Conservation (phyloP, 192 early-diverging fungal genomes). For the Dimargaris cristalligena region DNA sequence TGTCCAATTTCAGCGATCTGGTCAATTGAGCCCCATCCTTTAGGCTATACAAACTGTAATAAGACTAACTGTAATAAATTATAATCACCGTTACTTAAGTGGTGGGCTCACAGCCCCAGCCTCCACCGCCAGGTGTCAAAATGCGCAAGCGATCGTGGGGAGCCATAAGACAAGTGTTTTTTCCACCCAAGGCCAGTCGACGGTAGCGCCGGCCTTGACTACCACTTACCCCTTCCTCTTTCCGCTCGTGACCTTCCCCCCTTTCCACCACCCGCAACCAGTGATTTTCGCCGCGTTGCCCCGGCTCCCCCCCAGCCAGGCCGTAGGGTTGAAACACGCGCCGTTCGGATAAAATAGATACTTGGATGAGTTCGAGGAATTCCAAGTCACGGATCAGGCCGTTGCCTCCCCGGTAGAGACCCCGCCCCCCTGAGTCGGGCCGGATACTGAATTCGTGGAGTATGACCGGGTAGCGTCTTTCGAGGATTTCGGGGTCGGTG, state of each 20-base stretch:
- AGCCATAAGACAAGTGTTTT: conserved; percentile 64
- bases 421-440: conserved; percentile 56
- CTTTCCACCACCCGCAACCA: conserved; percentile 44
- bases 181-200: conserved; percentile 62
- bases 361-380: conserved; percentile 69
- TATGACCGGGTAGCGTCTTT: conserved; percentile 79
- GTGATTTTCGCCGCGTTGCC: conserved; percentile 53
- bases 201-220: conserved; percentile 13
- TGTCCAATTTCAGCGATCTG: no score
- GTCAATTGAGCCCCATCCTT: no score
- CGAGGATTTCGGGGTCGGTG: conserved; percentile 92
- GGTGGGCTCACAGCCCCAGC: conserved; percentile 41
- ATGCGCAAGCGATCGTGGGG: conserved; percentile 72
- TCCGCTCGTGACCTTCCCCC: conserved; percentile 16
- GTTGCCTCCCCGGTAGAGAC: conserved; percentile 62
- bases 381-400: conserved; percentile 90
- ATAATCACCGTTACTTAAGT: no score
- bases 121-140: conserved; percentile 87
- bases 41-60: no score
- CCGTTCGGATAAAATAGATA: conserved; percentile 83
- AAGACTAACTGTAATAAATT: no score
- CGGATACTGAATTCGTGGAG: conserved; percentile 70
- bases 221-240: conserved; percentile 6
- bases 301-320: conserved; percentile 58
- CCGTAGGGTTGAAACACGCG: conserved; percentile 84